Base-by-base conservation (phyloP, 2,329 filamentous ascomycete species). In the Paecilomyces sp. region DNA sequence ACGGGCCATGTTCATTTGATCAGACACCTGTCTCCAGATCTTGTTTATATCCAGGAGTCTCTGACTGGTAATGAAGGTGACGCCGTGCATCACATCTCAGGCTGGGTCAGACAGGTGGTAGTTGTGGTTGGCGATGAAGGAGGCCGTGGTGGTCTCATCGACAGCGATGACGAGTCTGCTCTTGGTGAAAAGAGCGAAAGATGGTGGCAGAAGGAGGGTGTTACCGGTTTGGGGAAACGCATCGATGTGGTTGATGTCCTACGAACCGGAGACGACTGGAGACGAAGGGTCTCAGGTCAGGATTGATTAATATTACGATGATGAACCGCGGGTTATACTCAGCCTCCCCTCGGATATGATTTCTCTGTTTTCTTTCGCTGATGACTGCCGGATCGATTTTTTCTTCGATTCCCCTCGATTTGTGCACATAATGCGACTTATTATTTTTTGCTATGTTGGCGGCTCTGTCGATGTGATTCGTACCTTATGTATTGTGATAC, bases 21-120 rank as follows among this genome's bases (percentile, higher is more conserved):
- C 30, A 88, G 91, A 57, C 91, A 96, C 71, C 80, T 97, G 6
- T 85, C 88, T 41, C 93, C 93, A 0, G 90, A 96, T 61, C 80
- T 93, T 28, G 85, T 97, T 34, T 97, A 97, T 70, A 82, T 97
- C 11, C 90, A 95, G 69, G 91, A 94, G 69, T 91, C 89, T 2
- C 83, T 97, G 28, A 85, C 88, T 53, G 93, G 93, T 6, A 79
- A 85, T 1, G 83, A 89, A 47, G 93, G 93, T 30, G 84, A 85
- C 61, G 81, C 87, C 30, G 86, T 97, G 28, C 87, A 85, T 22
- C 89, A 89, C 58, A 74, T 88, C 58, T 79, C 80, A 31, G 79
- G 79, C 24, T 88, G 85, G 85, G 85, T 88, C 7, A 80, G 84
- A 22, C 83, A 86, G 64, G 71, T 74, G 33, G 82, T 84, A 13